These are phyloP conservation scores for Phytophthora cajani DNA, from an alignment of 352 stramenopile genomes.

Conservation along the genomic window DNA sequence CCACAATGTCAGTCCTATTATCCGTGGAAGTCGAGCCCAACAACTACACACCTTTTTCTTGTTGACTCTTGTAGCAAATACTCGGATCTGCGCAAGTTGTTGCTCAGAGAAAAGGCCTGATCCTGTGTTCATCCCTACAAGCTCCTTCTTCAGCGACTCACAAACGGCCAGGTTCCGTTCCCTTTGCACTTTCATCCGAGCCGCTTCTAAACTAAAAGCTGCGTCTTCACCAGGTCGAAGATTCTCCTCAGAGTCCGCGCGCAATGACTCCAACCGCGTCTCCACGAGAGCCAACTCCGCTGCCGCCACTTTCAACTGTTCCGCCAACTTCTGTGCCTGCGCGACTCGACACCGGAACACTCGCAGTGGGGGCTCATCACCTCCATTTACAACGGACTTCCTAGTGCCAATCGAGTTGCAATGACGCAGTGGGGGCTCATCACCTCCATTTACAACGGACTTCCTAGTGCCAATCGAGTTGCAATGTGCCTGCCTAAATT, in stretches of 20 bases:
- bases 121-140: slow-evolving; percentile 30
- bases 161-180: slow-evolving; percentile 33
- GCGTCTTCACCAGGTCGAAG: background rate
- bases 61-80: slow-evolving; percentile 31
- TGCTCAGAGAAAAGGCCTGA: slow-evolving; percentile 27
- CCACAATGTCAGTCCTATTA: background rate
- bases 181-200: slow-evolving; percentile 20
- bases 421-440: slow-evolving; percentile 36
- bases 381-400: background rate
- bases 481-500: slow-evolving; percentile 34
- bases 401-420: background rate
- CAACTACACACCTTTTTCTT: slow-evolving; percentile 38
- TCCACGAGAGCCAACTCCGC: slow-evolving; percentile 32
- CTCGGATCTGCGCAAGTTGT: slow-evolving; percentile 24
- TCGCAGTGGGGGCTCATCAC: slow-evolving; percentile 31
- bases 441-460: background rate
- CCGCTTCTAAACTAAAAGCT: slow-evolving; percentile 5
- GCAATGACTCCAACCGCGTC: slow-evolving; percentile 19
- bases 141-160: slow-evolving; percentile 35
- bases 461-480: background rate
- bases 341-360: slow-evolving; percentile 27
- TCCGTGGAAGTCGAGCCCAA: background rate
- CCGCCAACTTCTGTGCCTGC: slow-evolving; percentile 23
- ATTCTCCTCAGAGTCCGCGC: background rate
- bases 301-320: slow-evolving; percentile 28